These are phyloP conservation scores for Mucor irregularis DNA, from an alignment of 371 early-diverging fungal genomes.

Conservation along the genomic window DNA sequence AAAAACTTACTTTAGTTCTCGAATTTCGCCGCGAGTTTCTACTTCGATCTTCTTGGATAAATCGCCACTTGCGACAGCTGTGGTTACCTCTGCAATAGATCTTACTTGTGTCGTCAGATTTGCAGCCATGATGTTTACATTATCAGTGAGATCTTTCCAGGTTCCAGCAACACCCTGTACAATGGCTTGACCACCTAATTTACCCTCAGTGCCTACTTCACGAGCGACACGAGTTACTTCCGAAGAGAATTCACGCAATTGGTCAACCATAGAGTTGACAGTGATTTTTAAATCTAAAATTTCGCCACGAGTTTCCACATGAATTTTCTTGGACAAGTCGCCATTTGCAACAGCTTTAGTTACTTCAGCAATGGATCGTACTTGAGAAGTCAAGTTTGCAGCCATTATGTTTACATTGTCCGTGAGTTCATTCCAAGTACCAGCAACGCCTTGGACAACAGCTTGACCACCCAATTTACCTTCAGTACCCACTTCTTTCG, in stretches of 20 bases:
- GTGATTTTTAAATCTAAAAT: conserved; percentile 27
- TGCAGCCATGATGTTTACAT: conserved; percentile 42
- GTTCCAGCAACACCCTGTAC: conserved; percentile 33
- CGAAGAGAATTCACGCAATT: conserved; percentile 44
- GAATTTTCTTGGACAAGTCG: conserved; percentile 33
- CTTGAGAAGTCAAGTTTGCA: conserved; percentile 30
- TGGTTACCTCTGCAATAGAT: conserved; percentile 40
- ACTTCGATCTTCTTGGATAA: conserved; percentile 38
- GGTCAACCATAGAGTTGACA: conserved; percentile 30
- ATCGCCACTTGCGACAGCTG: conserved; percentile 40
- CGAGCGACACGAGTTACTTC: conserved; percentile 38
- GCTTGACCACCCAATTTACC: conserved; percentile 51
- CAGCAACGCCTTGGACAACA: conserved; percentile 34
- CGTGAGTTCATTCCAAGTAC: conserved; percentile 43
- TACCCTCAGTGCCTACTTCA: conserved; percentile 46
- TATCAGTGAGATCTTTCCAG: conserved; percentile 22
- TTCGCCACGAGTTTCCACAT: conserved; percentile 31
- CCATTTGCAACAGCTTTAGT: conserved; percentile 34
- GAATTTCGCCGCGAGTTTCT: conserved; percentile 39
- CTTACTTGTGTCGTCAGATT: conserved; percentile 48
- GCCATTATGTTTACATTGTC: conserved; percentile 43
- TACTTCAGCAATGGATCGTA: conserved; percentile 30
- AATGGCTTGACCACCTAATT: conserved; percentile 49
- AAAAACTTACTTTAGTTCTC: conserved; percentile 23
- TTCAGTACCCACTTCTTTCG: conserved; percentile 34